These are phyloP conservation scores for Aspergillus bridgeri DNA, from an alignment of 495 filamentous ascomycete genomes.

Conservation along the genomic window DNA sequence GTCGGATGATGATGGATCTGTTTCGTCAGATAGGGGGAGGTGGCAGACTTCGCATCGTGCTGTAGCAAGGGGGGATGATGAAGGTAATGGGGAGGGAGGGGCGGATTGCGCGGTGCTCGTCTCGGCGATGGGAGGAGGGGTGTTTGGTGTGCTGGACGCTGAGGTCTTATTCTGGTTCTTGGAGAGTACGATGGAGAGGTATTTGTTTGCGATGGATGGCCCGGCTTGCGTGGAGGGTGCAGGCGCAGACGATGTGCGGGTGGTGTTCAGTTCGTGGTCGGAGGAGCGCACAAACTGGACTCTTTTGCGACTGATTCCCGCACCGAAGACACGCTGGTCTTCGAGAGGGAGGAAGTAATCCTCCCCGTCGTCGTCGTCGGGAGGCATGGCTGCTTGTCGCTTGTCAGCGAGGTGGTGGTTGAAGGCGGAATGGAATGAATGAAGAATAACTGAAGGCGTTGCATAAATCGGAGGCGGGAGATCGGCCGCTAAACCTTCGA, in stretches of 20 bases:
- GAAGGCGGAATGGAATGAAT: too few species aligned
- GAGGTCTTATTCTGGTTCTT: slow-evolving; percentile 20
- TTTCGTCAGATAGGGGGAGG: slow-evolving; percentile 40
- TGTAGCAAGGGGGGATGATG: neutral
- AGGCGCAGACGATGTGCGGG: slow-evolving; percentile 25
- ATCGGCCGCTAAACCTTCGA: slow-evolving; percentile 17
- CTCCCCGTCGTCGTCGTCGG: slow-evolving; percentile 41
- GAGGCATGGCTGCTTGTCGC: neutral
- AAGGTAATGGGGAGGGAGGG: slow-evolving; percentile 2
- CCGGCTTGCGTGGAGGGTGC: slow-evolving; percentile 23
- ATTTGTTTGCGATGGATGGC: slow-evolving; percentile 60
- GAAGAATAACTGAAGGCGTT: too few species aligned
- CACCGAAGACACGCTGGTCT: slow-evolving; percentile 73
- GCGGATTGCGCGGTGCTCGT: slow-evolving; percentile 6
- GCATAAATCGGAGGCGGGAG: slow-evolving; percentile 18
- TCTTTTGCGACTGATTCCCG: slow-evolving; percentile 69
- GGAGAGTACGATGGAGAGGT: slow-evolving; percentile 68
- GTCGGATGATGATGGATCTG: slow-evolving; percentile 1
- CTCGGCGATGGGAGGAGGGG: slow-evolving; percentile 5
- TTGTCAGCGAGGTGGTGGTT: neutral
- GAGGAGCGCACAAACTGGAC: slow-evolving; percentile 79
- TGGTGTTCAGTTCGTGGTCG: slow-evolving; percentile 42
- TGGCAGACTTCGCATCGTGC: slow-evolving; percentile 57
- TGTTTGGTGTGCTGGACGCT: slow-evolving; percentile 19
- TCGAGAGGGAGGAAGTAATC: slow-evolving; percentile 67